phyloP scores from a whole-genome alignment of 805 yeast genomes.

The Zygotorulaspora florentina region DNA sequence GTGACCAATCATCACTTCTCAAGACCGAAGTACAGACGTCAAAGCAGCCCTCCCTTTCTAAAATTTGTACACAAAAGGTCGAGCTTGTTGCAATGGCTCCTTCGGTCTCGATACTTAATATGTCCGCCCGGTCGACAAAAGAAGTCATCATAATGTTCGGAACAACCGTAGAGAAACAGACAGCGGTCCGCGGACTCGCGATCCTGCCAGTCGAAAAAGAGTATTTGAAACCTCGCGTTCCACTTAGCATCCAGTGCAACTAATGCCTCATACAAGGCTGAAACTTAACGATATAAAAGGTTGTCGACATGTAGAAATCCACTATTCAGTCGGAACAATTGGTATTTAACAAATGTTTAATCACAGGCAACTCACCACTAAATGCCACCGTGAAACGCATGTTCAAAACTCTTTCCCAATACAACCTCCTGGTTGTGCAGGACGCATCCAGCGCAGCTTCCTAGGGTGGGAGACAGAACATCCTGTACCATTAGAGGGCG shows the following conservation, averaged over 20 bases:
- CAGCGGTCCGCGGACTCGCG: no score
- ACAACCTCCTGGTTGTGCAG: slow-evolving; percentile 20
- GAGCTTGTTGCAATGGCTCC: slow-evolving; percentile 23
- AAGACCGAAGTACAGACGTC: slow-evolving; percentile 17
- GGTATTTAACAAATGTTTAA: slow-evolving; percentile 32
- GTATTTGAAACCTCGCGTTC: background rate
- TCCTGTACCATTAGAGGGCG: no score
- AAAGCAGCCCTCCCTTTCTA: slow-evolving; percentile 28
- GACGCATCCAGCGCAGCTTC: background rate
- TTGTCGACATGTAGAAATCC: slow-evolving; percentile 40
- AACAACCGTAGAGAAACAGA: no score
- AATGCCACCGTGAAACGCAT: background rate
- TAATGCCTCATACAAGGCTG: slow-evolving; percentile 44
- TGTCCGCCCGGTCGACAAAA: slow-evolving; percentile 50
- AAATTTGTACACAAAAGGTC: slow-evolving; percentile 38
- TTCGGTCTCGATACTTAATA: slow-evolving; percentile 33
- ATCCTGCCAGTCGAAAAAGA: background rate
- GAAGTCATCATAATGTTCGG: slow-evolving; percentile 32
- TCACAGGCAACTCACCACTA: slow-evolving; percentile 19
- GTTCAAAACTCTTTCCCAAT: slow-evolving; percentile 11
- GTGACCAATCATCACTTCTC: slow-evolving; percentile 41
- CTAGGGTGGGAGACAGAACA: no score
- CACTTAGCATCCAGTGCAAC: background rate
- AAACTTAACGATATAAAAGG: slow-evolving; percentile 43
- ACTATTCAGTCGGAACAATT: slow-evolving; percentile 43